Base-by-base conservation (phyloP, 129 eudicot species). In the Escallonia rubra region DNA sequence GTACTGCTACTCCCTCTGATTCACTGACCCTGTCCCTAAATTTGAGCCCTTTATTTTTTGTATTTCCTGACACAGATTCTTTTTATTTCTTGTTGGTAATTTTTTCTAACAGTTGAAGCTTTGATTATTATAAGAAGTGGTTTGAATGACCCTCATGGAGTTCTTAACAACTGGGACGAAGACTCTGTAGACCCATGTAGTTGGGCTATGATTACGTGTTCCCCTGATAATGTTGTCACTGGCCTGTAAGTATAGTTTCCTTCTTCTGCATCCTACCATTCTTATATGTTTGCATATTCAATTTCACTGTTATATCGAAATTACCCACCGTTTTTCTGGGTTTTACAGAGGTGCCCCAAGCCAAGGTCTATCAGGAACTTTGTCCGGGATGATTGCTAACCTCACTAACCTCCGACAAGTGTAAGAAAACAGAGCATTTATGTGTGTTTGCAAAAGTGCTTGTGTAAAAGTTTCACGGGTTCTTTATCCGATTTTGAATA, bases 181-280 rank as follows among this genome's bases (percentile, higher is more conserved):
- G 82, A 86, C 74, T 93, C 99, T 46, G 96, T 86, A 12, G 99
- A 93, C 66, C 99, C 99, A 42, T 93, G 99, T 72, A 93, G 99
- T 69, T 93, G 99, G 99, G 86, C 96, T 72, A 84, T 89, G 96
- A 86, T 93, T 67, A 93, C 96, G 72, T 93, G 99, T 43, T 89
- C 96, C 34, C 78, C 88, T 71, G 93, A 89, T 80, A 89, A 87
- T 77, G 82, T 90, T 69, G 99, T 94, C 62, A 80, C 86, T 59
- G 90, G 78, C 66, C 57, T 94, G 99, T 94, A 60, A 61, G 85
- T 74, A 23, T 23, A 23, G 34, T 12, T 72, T 12, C 16, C 15
- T 58, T 72, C 3, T 52, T 60, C 13, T 38, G 8, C 54, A 8
- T 73, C 54, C 16, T 66, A 52, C 42, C 39, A n/a, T 23, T 34